phyloP scores from a whole-genome alignment of 148 eudicot genomes.

The Polygonum maritimum region DNA sequence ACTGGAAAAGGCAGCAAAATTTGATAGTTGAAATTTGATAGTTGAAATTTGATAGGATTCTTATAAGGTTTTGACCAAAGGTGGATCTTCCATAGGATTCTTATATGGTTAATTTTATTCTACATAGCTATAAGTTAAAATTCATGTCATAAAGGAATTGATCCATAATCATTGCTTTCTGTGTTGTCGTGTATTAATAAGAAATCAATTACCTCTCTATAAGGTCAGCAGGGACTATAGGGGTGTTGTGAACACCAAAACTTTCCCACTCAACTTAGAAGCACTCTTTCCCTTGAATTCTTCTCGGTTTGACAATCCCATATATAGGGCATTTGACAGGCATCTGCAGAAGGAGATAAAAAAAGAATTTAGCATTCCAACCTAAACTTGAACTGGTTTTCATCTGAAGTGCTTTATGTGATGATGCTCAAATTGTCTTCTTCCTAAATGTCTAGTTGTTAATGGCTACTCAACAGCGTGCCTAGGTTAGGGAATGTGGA shows the following conservation, averaged over 20 bases:
- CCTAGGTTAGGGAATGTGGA: not conserved
- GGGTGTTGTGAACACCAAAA: slow-evolving; percentile 49
- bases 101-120: too few relatives aligned
- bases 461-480: not conserved
- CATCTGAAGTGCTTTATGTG: not conserved
- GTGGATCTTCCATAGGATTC: too few relatives aligned
- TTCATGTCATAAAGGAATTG: not conserved
- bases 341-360: slow-evolving; percentile 36
- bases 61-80: too few relatives aligned
- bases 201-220: slow-evolving; percentile 33
- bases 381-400: not conserved
- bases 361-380: not conserved
- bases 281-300: slow-evolving; percentile 52
- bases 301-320: slow-evolving; percentile 59
- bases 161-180: not conserved
- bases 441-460: not conserved
- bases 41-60: not conserved
- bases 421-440: not conserved
- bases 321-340: slow-evolving; percentile 73
- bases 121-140: too few relatives aligned
- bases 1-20: slow-evolving; percentile 24
- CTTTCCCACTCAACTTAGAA: slow-evolving; percentile 82
- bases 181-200: not conserved
- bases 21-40: not conserved
- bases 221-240: slow-evolving; percentile 77